These are phyloP conservation scores for Syzygium grande DNA, from an alignment of 345 rosid species.

Conservation along the genomic window DNA sequence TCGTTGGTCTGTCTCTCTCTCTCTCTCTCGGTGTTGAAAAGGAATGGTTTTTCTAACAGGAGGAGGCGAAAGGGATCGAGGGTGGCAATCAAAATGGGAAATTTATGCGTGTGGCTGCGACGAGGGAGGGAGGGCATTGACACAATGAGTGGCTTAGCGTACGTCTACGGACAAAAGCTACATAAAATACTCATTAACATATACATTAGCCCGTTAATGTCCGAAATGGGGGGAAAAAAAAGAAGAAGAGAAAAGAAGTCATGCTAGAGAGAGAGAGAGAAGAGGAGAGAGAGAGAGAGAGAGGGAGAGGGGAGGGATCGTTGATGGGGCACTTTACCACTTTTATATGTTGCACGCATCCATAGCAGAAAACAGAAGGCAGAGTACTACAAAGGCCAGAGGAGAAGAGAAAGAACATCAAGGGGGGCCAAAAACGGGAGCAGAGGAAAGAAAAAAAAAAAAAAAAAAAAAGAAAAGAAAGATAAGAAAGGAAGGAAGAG, in stretches of 20 bases:
- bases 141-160: slow-evolving; percentile 1
- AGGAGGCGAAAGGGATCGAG: not conserved
- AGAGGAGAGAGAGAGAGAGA: not conserved
- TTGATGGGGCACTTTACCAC: slow-evolving; percentile 23
- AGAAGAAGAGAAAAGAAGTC: not conserved
- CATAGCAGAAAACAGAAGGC: slow-evolving; percentile 23
- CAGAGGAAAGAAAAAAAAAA: not conserved
- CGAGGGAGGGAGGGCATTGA: not conserved
- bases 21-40: not conserved
- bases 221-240: not conserved
- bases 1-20: not conserved
- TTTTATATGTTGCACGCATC: slow-evolving; percentile 69
- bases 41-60: too few relatives aligned
- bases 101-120: not conserved
- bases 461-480: not conserved
- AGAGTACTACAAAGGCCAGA: not conserved
- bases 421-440: not conserved
- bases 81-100: not conserved
- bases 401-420: not conserved
- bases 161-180: not conserved
- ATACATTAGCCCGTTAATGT: not conserved
- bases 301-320: not conserved
- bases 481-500: not conserved
- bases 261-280: not conserved
- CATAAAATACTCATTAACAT: not conserved